Conservation (phyloP, 768 basidiomycete species). For the Pholiota conissans region DNA sequence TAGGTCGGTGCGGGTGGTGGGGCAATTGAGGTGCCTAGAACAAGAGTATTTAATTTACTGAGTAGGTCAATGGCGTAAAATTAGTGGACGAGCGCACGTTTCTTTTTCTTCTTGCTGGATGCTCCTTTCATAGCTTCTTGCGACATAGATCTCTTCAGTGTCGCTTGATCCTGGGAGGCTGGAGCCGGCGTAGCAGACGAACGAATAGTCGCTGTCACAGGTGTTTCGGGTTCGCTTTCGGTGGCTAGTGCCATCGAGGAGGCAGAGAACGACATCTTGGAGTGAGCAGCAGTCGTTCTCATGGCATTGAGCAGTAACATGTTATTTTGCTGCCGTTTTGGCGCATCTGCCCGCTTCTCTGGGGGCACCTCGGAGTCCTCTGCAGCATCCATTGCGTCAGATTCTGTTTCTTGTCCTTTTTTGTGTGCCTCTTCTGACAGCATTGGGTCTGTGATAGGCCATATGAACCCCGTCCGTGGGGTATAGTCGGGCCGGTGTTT, state of each 20-base stretch:
- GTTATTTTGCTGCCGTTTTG: slow-evolving; percentile 66
- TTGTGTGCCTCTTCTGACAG: slow-evolving; percentile 27
- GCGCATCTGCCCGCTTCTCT: slow-evolving; percentile 26
- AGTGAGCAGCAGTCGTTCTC: slow-evolving; percentile 74
- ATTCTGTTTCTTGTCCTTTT: slow-evolving; percentile 25
- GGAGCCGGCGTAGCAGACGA: slow-evolving; percentile 44
- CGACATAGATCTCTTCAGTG: slow-evolving; percentile 34
- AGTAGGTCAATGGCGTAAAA: not conserved
- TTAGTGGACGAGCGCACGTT: slow-evolving; percentile 49
- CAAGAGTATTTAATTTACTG: too few relatives aligned
- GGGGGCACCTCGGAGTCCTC: slow-evolving; percentile 17
- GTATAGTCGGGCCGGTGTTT: slow-evolving; percentile 79
- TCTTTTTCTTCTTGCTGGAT: slow-evolving; percentile 71
- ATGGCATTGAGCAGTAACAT: slow-evolving; percentile 75
- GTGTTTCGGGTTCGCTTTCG: slow-evolving; percentile 32
- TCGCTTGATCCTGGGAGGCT: slow-evolving; percentile 24
- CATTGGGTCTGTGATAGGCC: slow-evolving; percentile 74
- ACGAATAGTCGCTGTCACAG: slow-evolving; percentile 31
- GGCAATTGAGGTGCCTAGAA: slow-evolving; percentile 38
- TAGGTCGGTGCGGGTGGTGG: slow-evolving; percentile 31
- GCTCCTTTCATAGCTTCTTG: slow-evolving; percentile 52
- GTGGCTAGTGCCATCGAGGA: slow-evolving; percentile 29
- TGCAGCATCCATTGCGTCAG: slow-evolving; percentile 12
- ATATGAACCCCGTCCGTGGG: slow-evolving; percentile 79
- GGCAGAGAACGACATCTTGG: slow-evolving; percentile 51